Evolutionary conservation across 2,329 filamentous ascomycete species (phyloP), one percentile per base, ranked within the genome.

Genomic region (Penicillium olsonii): DNA sequence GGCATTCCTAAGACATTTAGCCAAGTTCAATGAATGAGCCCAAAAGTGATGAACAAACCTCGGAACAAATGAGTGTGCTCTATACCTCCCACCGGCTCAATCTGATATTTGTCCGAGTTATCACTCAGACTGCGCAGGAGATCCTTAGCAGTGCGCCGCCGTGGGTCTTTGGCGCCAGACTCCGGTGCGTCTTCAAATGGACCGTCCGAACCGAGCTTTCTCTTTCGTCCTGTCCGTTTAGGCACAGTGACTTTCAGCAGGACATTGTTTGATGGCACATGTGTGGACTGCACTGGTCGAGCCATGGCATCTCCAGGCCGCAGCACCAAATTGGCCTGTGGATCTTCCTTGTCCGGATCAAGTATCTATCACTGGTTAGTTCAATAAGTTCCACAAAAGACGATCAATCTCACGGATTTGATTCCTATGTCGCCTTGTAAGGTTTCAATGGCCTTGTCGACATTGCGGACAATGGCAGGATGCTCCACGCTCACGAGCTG

Each of bases 231-330:
- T 2, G 91, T 96, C 48, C 90, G 79, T 68, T 86, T 94, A 0
- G 94, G 92, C 1, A 97, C 84, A 0, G 87, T 91, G 47, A 99
- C 80, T 67, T 91, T 92, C 45, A 99, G 78, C 17, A 97, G 79
- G 17, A 97, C 75, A 64, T 96, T 95, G 65, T 91, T 89, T 9
- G 90, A 88, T 17, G 82, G 74, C 26, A 86, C 82, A 64, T 87
- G 88, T 35, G 86, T 85, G 7, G 92, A 96, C 59, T 87, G 77
- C 53, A 96, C 77, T 8, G 89, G 88, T 59, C 87, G 87, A 61
- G 88, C 85, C 62, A 90, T 84, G 2, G 87, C 86, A 68, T 95
- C 90, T 56, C 90, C 82, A 19, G 88, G 88, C 18, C 89, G 84
- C 45, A 97, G 77, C 60, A 87, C 88, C n/a, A 95, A 73, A 2